Base-by-base conservation (phyloP, 2,329 filamentous ascomycete species). In the Fusarium dlaminii region DNA sequence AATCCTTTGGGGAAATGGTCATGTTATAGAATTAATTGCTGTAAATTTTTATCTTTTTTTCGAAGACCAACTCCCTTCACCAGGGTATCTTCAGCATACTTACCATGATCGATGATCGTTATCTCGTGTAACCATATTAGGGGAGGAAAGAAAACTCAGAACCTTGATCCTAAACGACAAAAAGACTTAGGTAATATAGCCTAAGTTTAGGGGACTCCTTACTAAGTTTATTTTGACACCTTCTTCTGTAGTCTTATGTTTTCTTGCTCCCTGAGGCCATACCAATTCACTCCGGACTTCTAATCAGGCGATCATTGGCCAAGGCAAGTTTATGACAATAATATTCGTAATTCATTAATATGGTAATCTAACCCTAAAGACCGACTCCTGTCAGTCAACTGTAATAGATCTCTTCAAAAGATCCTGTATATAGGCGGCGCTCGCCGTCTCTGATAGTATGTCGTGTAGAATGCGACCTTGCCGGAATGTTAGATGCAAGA, bases 281-380 rank as follows among this genome's bases (percentile, higher is more conserved):
- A 36, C 20, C 51, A n/a, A 20, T n/a, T 29, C 6, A 20, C 34
- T 18, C 51, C 24, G 4, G 18, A 39, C 27, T 15, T 37, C 7
- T 6, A 29, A 29, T n/a, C 34, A 40, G 5, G 20, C 34, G 3
- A 29, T 55, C 24, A 29, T 18, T 40, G 20, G 51, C 14, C 22
- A 17, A 17, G 14, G 8, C 14, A 18, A n/a, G 15, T 29, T 40
- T n/a, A n/a, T 55, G 34, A 40, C 15, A n/a, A 40, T 49, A 36
- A 22, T 37, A 37, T 51, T 70, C 67, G 45, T 70, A 39, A 59
- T 39, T 70, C 66, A 52, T 70, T 66, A 69, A 64, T 32, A 36
- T 42, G 46, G 22, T 65, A 45, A 46, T 52, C 52, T 65, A 54
- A 42, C 22, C 34, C 40, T 27, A 20, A 20, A 29, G 34, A n/a